Conservation (phyloP, 306 rosid species). For the Trifolium pratense region DNA sequence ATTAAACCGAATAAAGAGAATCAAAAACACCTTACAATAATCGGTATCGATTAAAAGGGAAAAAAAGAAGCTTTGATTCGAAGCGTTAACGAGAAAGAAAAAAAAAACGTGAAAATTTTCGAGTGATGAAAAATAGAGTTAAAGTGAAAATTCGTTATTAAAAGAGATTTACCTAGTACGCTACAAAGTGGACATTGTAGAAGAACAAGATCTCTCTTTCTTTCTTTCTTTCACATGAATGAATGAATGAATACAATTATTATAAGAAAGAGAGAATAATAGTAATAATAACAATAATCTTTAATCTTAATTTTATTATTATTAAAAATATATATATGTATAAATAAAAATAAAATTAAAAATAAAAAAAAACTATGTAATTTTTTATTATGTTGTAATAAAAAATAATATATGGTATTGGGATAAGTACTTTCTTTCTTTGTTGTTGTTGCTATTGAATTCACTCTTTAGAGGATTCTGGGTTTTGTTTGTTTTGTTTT, state of each 20-base stretch:
- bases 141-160: slow-evolving; percentile 32
- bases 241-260: slow-evolving; percentile 5
- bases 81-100: slow-evolving; percentile 43
- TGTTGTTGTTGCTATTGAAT: slow-evolving; percentile 26
- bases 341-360: no score
- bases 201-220: slow-evolving; percentile 53
- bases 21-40: slow-evolving; percentile 12
- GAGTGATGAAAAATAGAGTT: slow-evolving; percentile 24
- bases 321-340: neutral
- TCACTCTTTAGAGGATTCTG: slow-evolving; percentile 44
- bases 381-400: neutral
- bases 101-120: slow-evolving; percentile 1
- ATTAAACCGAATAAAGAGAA: neutral
- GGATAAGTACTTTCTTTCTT: slow-evolving; percentile 42
- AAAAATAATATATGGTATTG: slow-evolving; percentile 21
- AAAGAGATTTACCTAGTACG: slow-evolving; percentile 40
- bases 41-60: slow-evolving; percentile 52
- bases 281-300: neutral
- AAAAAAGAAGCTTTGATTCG: slow-evolving; percentile 46
- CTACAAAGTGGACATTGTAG: slow-evolving; percentile 51
- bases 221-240: slow-evolving; percentile 39
- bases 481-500: slow-evolving; percentile 48
- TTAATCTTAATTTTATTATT: slow-evolving; percentile 11
- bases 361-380: no score
- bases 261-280: slow-evolving; percentile 23